Base-by-base conservation (phyloP, 768 basidiomycete species). In the Chalciporus chontae region DNA sequence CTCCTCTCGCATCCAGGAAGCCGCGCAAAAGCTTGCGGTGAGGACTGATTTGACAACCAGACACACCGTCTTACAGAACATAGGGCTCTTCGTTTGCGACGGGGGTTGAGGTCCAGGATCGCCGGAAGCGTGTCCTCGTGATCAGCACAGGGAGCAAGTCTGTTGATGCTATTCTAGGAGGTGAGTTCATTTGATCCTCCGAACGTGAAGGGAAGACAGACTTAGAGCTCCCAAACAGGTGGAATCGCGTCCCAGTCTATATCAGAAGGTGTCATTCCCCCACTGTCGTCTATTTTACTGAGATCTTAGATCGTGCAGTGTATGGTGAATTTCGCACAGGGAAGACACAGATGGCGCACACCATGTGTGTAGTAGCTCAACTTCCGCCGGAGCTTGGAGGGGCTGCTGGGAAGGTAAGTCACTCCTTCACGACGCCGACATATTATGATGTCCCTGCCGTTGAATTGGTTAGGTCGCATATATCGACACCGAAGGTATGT, bases 301-400 rank as follows among this genome's bases (percentile, higher is more conserved):
- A 18, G 45, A 48, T 45, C 47, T 36, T 47, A 39, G 43, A 40
- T 8, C 7, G 19, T 23, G 14, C 51, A 92, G 94, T 97, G 2
- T 98, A 93, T 61, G 94, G 95, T 40, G 94, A 98, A 69, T 97
- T 89, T 68, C 81, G 94, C 27, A 97, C 95, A 0, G 94, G 94
- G 26, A 94, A 95, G 71, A 96, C 94, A 5, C 95, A 98, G 64
- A 75, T 95, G 43, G 92, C 91, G 21, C 95, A 96, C 69, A 98
- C 94, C 11, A 87, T 96, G 79, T 91, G 90, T 59, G 90, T 98
- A 7, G 73, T 94, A 5, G 70, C 91, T 4, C 94, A 98, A 63
- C 79, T 97, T 40, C 94, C 94, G 24, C 74, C 81, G 3, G 93
- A 95, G 43, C 77, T 94, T 60, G 94, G 93, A 6, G 94, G 94